Conservation (phyloP, 805 yeast genomes). For the Wickerhamiella azyma region DNA sequence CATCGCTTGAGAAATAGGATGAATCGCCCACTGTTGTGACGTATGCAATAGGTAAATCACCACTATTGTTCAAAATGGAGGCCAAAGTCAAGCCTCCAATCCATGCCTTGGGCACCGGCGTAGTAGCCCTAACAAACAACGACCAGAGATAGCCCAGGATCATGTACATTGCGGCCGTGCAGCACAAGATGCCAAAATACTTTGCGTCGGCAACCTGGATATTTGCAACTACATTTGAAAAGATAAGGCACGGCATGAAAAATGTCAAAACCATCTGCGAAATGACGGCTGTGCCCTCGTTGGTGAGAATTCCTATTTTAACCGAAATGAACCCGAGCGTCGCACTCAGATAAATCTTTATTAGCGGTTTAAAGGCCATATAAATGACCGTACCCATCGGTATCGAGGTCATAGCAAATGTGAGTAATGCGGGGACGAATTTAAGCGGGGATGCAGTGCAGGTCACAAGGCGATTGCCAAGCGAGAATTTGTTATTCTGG, state of each 20-base stretch:
- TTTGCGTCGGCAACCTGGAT: slow-evolving; percentile 56
- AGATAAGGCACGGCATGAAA: slow-evolving; percentile 62
- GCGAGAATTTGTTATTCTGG: too few relatives aligned
- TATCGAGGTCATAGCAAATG: slow-evolving; percentile 4
- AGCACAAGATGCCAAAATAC: slow-evolving; percentile 49
- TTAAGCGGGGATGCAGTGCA: background rate
- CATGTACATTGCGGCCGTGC: slow-evolving; percentile 35
- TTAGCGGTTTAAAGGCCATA: slow-evolving; percentile 72
- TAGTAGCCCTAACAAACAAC: slow-evolving; percentile 29
- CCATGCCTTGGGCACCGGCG: slow-evolving; percentile 62
- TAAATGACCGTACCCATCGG: slow-evolving; percentile 54
- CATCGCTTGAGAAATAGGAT: slow-evolving; percentile 37
- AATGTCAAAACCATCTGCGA: slow-evolving; percentile 57
- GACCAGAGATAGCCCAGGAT: slow-evolving; percentile 33
- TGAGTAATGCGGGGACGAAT: background rate
- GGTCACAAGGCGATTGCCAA: background rate
- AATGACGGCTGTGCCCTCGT: slow-evolving; percentile 31
- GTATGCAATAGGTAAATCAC: slow-evolving; percentile 79
- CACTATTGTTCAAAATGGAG: slow-evolving; percentile 63
- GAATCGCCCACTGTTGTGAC: slow-evolving; percentile 49
- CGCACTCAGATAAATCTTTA: slow-evolving; percentile 64
- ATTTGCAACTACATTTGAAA: slow-evolving; percentile 54
- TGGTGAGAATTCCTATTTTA: slow-evolving; percentile 42
- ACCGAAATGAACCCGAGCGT: slow-evolving; percentile 55
- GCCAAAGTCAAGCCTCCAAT: slow-evolving; percentile 60